phyloP scores from a whole-genome alignment of 371 early-diverging fungal species.

The Mucor velutinosus region DNA sequence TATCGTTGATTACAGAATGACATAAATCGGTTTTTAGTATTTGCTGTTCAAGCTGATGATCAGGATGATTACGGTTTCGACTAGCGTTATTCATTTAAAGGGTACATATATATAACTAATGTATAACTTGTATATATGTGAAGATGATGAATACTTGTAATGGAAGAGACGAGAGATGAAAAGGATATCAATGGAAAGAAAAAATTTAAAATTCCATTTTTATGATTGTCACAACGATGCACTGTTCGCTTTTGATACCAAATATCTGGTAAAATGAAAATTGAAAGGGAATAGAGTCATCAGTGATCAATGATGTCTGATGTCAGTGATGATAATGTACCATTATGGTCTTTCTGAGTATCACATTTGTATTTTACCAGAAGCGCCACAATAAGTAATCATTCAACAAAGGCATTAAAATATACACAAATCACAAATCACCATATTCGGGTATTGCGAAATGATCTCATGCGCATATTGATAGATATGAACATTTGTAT shows the following conservation, averaged over 20 bases:
- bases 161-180: not conserved
- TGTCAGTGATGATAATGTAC: not conserved
- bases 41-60: conserved; percentile 38
- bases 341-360: no score
- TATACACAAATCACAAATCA: no score
- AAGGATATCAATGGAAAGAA: not conserved
- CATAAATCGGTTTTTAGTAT: conserved; percentile 36
- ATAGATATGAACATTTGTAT: no score
- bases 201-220: not conserved
- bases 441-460: no score
- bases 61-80: conserved; percentile 36
- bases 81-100: conserved; percentile 24
- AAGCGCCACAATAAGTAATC: no score
- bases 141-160: not conserved
- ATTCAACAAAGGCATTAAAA: no score
- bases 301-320: not conserved
- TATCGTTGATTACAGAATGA: conserved; percentile 26
- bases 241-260: not conserved
- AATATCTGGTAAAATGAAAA: not conserved
- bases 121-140: not conserved
- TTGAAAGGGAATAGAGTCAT: not conserved
- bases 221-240: conserved; percentile 1
- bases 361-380: no score
- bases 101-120: not conserved
- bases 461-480: no score